Base-by-base conservation (phyloP, 805 yeast species). In the Scheffersomyces coipomensis region DNA sequence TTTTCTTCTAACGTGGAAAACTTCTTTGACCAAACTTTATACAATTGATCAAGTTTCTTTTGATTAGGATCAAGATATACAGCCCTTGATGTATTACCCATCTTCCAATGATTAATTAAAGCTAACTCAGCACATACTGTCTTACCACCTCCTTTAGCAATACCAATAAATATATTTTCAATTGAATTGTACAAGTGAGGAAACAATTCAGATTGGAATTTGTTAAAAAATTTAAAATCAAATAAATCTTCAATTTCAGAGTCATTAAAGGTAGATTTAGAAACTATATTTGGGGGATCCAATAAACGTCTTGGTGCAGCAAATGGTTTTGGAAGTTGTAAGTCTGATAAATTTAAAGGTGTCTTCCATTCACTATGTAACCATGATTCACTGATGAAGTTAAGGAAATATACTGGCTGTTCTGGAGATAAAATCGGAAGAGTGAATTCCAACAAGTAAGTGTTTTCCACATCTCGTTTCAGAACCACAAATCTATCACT, bases 371-470 rank as follows among this genome's bases (percentile, higher is more conserved):
- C 86, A 41, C 88, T 79, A 45, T 87, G 90, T 4, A 89, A 62
- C 99, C 98, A 93, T 43, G 73, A 78, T 42, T 90, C 95, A 41
- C 95, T 88, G 2, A 85, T 61, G 10, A 90, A 58, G 0, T 84
- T 71, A 4, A 89, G 73, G 58, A 85, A 88, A 47, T 84, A 81
- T 48, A 79, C 82, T 0, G 97, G 96, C 26, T 73, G 76, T 2
- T 58, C 33, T 1, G 90, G 85, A 4, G 76, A 80, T 4, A 64
- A 39, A 0, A 82, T 40, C 0, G 85, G 78, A 3, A 90, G 77
- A 0, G 85, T 74, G 47, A 88, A 79, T 25, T 83, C 88, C 2
- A 88, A 34, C 17, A 73, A 49, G 45, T 81, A 83, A 19, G 77
- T 81, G 21, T 75, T 66, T 10, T 70, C 64, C n/a, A 80, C 66